Evolutionary conservation across 2,329 filamentous ascomycete species (phyloP), one percentile per base, ranked within the genome.

Genomic region (Fusarium sp.): DNA sequence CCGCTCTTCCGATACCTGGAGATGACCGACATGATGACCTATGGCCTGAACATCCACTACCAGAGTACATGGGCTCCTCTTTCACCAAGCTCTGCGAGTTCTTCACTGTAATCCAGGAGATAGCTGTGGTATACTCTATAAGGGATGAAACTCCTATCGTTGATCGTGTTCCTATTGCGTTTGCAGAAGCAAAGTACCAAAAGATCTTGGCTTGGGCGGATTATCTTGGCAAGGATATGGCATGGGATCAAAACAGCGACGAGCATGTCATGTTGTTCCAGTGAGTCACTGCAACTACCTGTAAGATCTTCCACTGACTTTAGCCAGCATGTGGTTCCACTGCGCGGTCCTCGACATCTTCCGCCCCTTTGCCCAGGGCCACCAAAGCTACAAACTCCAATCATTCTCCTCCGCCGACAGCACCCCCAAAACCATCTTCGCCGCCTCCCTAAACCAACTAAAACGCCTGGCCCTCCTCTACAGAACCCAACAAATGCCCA

Each of bases 181-280:
- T 63, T 9, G 55, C 55, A 8, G 55, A 60, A 11, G 60, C 55
- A 4, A 63, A 60, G 4, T 60, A 63, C 4, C 60, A 60, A 30
- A 52, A 63, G 1, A 9, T 63, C 1, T 0, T 63, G 9, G 5
- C 17, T 7, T 63, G 60, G 60, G 60, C 60, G 4, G 60, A 44
- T 7, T 62, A 30, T 27, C 23, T 62, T 0, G 17, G 42, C 1
- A 60, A 20, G 14, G 37, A 26, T 15, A 62, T 62, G 60, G 55
- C 6, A 0, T 62, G 60, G 60, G 8, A 52, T 11, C 38, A 33
- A 17, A 35, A 63, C 17, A 52, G 60, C 7, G 11, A 42, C 5
- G 60, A 63, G 0, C 44, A 63, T 8, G 9, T 52, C 9, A 50
- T 63, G 45, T 1, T 63, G 0, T 61, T 63, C 4, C 60, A 60